phyloP scores from a whole-genome alignment of 2,329 filamentous ascomycete species.

The Exutisphaerella laricina region DNA sequence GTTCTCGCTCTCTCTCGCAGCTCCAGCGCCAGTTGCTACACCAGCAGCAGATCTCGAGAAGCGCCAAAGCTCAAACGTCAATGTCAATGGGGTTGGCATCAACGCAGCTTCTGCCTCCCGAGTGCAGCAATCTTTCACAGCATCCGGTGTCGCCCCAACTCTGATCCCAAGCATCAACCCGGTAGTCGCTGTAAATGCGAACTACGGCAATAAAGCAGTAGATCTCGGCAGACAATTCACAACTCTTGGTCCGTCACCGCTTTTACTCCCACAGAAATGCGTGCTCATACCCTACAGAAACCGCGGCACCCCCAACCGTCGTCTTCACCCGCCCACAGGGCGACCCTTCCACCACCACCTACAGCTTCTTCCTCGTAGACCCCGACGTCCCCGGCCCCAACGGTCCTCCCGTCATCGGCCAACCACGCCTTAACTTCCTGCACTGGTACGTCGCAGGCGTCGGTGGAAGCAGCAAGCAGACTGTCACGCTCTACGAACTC shows the following conservation, averaged over 20 bases:
- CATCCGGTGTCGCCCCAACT: conserved; percentile 10
- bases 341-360: conserved; percentile 2
- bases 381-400: conserved; percentile 14
- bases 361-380: conserved; percentile 14
- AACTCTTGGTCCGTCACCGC: conserved; percentile 4
- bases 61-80: conserved; percentile 6
- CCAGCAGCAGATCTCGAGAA: conserved; percentile 4
- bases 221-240: conserved; percentile 11
- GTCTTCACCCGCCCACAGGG: conserved; percentile 4
- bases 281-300: conserved; percentile 1
- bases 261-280: neutral
- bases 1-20: conserved; percentile 2
- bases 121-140: conserved; percentile 8
- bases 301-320: conserved; percentile 7
- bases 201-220: conserved; percentile 4
- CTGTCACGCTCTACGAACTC: conserved; percentile 9
- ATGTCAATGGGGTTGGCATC: conserved; percentile 9
- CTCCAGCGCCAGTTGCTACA: conserved; percentile 5
- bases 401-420: conserved; percentile 7
- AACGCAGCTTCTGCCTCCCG: conserved; percentile 1
- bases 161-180: conserved; percentile 12
- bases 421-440: conserved; percentile 12
- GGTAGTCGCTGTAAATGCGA: conserved; percentile 3
- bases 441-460: conserved; percentile 14
- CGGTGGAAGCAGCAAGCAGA: neutral